Evolutionary conservation across 306 rosid genomes (phyloP), one percentile per base, ranked within the genome.

Genomic region (Pyrus betulifolia): DNA sequence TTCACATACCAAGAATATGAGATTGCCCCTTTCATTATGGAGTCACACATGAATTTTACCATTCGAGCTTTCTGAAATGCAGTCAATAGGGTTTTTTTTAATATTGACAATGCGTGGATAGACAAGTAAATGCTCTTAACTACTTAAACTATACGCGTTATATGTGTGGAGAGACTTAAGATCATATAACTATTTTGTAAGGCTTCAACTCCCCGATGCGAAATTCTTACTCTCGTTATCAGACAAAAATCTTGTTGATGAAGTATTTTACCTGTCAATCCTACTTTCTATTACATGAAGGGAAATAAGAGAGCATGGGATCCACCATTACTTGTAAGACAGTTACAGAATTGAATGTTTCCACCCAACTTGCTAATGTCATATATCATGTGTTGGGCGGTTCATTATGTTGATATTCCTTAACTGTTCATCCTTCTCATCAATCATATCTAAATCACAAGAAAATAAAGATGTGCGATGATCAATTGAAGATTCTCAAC

Each of bases 311-410:
- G 70, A 69, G 72, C 40, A 79, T 79, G 85, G 90, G 85, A 74
- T 79, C 87, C 90, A 79, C 86, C 84, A 35, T 27, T 51, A 46
- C 82, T 78, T 78, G 82, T 76, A 69, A 78, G 87, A 79, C 81
- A 49, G 86, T 40, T 81, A 78, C 82, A 70, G 80, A 84, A 81
- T 86, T 86, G 61, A 86, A 84, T 84, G 80, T 80, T 49, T 30
- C 83, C 67, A 81, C 86, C 85, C 82, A 84, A 81, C 87, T 81
- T 83, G 74, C n/a, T 72, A 45, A 42, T 55, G 21, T 33, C 14
- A 38, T 51, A 51, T 25, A 40, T 75, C 46, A 65, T 49, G n/a
- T 54, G 51, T 76, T 40, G n/a, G 12, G 25, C 44, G 45, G 55
- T 44, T 80, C 79, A 79, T 69, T 57, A 30, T 72, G 74, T 38